phyloP scores from a whole-genome alignment of 495 filamentous ascomycete genomes.

The Neurospora tetraspora region DNA sequence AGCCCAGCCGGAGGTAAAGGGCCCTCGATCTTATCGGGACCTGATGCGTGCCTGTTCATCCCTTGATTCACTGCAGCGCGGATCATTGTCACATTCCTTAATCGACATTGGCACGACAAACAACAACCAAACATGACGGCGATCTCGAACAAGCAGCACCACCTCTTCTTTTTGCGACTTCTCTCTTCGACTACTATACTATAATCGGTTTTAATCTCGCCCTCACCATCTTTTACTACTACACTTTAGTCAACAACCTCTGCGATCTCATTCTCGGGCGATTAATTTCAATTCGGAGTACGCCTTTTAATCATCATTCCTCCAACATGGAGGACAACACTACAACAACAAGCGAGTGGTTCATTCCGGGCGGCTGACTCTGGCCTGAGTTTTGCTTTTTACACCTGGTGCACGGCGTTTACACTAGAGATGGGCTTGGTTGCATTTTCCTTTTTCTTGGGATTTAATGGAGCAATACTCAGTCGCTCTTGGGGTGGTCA shows the following conservation, averaged over 20 bases:
- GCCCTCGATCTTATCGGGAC: background rate
- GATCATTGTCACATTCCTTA: slow-evolving; percentile 3
- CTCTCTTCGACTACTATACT: slow-evolving; percentile 8
- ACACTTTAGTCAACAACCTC: background rate
- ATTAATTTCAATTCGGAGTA: slow-evolving; percentile 26
- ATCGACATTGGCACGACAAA: background rate
- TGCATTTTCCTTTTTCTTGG: slow-evolving; percentile 15
- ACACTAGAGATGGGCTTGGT: slow-evolving; percentile 17
- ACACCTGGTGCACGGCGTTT: slow-evolving; percentile 24
- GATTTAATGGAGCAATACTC: slow-evolving; percentile 13
- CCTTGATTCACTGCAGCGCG: slow-evolving; percentile 7
- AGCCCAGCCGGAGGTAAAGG: slow-evolving; percentile 33
- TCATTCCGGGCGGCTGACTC: slow-evolving; percentile 12
- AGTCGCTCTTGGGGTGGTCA: background rate
- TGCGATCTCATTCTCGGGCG: background rate
- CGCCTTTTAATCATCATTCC: slow-evolving; percentile 33
- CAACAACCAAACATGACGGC: background rate
- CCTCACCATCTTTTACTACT: slow-evolving; percentile 12
- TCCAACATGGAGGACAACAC: slow-evolving; percentile 13
- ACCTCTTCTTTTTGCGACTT: slow-evolving; percentile 1
- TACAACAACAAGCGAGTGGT: slow-evolving; percentile 6
- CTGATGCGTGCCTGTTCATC: slow-evolving; percentile 7
- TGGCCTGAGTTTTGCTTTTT: slow-evolving; percentile 10
- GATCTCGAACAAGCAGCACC: background rate
- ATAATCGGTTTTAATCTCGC: slow-evolving; percentile 17